phyloP scores from a whole-genome alignment of 192 early-diverging fungal genomes.

The Oehlia diaphana region DNA sequence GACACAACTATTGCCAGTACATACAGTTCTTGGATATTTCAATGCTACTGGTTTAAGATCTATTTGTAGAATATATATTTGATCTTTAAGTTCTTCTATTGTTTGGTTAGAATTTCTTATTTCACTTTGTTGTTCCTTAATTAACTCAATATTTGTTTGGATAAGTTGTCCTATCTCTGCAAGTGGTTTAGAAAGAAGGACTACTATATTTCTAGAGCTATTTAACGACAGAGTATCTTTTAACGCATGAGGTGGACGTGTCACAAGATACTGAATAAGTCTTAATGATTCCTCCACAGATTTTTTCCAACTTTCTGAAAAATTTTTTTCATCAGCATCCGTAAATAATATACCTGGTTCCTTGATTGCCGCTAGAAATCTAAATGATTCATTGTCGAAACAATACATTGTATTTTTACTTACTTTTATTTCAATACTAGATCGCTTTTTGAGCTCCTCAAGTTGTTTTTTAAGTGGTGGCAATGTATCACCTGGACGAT shows the following conservation, averaged over 20 bases:
- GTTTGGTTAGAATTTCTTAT: conserved; percentile 20
- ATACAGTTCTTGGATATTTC: conserved; percentile 29
- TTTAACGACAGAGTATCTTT: conserved; percentile 36
- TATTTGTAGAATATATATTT: conserved; percentile 25
- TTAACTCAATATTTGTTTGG: conserved; percentile 18
- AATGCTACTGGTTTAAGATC: conserved; percentile 25
- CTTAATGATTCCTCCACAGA: conserved; percentile 29
- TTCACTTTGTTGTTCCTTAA: conserved; percentile 27
- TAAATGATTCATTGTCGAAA: conserved; percentile 39
- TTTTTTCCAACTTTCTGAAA: conserved; percentile 34
- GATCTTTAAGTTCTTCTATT: conserved; percentile 25
- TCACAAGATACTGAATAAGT: conserved; percentile 25
- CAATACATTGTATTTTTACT: conserved; percentile 19
- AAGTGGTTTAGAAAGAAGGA: conserved; percentile 28
- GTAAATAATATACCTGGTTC: conserved; percentile 25
- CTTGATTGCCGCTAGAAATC: conserved; percentile 33
- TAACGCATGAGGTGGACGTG: conserved; percentile 24
- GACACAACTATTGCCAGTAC: conserved; percentile 28
- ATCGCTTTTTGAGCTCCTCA: conserved; percentile 12
- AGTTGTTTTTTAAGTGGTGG: conserved; percentile 24
- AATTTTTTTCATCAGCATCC: conserved; percentile 13
- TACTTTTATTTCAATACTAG: conserved; percentile 18
- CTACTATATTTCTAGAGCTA: conserved; percentile 27
- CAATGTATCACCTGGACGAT: conserved; percentile 35
- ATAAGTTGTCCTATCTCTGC: conserved; percentile 31